These are phyloP conservation scores for Gossypium schwendimanii DNA, from an alignment of 441 rosid genomes.

Conservation along the genomic window DNA sequence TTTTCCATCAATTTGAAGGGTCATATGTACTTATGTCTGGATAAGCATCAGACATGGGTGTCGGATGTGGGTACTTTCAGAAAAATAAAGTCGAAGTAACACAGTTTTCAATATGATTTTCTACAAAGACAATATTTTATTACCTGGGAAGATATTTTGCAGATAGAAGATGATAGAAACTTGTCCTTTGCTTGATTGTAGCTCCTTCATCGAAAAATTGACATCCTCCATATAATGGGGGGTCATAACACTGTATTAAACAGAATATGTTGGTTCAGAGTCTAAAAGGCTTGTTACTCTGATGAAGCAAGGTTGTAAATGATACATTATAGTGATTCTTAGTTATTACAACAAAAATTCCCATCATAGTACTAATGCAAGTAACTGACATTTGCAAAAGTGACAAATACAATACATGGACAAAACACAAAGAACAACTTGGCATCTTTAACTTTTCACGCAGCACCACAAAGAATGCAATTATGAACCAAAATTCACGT, in stretches of 20 bases:
- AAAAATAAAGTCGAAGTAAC: background rate
- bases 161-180: conserved; percentile 83
- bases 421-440: background rate
- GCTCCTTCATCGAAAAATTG: conserved; percentile 67
- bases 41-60: background rate
- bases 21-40: background rate
- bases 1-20: background rate
- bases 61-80: background rate
- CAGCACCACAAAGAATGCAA: background rate
- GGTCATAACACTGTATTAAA: conserved; percentile 66
- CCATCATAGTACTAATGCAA: background rate
- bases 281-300: background rate
- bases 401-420: background rate
- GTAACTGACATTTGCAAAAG: background rate
- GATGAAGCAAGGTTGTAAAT: background rate
- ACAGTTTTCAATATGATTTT: background rate
- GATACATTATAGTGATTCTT: background rate
- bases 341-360: background rate
- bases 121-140: conserved; percentile 1
- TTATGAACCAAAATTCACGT: background rate
- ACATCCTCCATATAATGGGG: conserved; percentile 90
- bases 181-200: conserved; percentile 57
- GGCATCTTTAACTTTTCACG: background rate
- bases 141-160: conserved; percentile 88
- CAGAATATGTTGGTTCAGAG: conserved; percentile 18